These are phyloP conservation scores for Coniosporium apollinis DNA, from an alignment of 495 filamentous ascomycete genomes.

Conservation along the genomic window DNA sequence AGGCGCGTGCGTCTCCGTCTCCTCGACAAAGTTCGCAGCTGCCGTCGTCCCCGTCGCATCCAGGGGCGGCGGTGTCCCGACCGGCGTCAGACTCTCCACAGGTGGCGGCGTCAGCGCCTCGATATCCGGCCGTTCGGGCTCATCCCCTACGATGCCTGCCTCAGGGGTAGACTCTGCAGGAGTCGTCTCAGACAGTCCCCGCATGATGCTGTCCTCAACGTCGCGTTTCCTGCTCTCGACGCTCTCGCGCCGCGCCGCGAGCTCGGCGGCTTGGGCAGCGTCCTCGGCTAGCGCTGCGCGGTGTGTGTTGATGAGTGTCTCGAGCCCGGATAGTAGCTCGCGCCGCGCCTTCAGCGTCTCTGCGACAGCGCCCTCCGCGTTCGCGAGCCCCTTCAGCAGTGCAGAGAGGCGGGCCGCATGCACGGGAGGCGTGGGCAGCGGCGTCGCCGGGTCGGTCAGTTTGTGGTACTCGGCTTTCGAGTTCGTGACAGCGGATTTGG, in stretches of 20 bases:
- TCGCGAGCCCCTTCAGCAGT: constrained; percentile 71
- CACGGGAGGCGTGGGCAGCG: constrained; percentile 62
- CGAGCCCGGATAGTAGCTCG: constrained; percentile 58
- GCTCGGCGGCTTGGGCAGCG: constrained; percentile 38
- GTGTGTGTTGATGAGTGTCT: constrained; percentile 64
- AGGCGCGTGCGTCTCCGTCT: no score
- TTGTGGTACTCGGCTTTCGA: constrained; percentile 72
- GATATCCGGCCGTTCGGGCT: constrained; percentile 52
- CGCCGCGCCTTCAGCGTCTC: constrained; percentile 78
- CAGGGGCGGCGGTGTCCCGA: constrained; percentile 8
- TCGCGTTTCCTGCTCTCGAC: constrained; percentile 66
- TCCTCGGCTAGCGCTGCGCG: constrained; percentile 52
- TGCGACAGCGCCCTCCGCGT: constrained; percentile 78
- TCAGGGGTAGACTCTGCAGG: constrained; percentile 23
- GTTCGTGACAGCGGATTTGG: constrained; percentile 41
- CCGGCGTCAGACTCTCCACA: constrained; percentile 18
- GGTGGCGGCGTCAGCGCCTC: constrained; percentile 38
- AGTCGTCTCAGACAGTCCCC: constrained; percentile 62
- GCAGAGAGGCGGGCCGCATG: constrained; percentile 80
- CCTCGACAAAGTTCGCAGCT: no score
- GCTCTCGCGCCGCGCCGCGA: constrained; percentile 41
- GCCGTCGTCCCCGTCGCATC: no score
- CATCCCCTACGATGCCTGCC: constrained; percentile 26
- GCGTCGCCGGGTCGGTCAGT: constrained; percentile 47
- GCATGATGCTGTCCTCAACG: constrained; percentile 79